Evolutionary conservation across 2,329 filamentous ascomycete species (phyloP), one percentile per base, ranked within the genome.

Genomic region (Cladosporium sp.): DNA sequence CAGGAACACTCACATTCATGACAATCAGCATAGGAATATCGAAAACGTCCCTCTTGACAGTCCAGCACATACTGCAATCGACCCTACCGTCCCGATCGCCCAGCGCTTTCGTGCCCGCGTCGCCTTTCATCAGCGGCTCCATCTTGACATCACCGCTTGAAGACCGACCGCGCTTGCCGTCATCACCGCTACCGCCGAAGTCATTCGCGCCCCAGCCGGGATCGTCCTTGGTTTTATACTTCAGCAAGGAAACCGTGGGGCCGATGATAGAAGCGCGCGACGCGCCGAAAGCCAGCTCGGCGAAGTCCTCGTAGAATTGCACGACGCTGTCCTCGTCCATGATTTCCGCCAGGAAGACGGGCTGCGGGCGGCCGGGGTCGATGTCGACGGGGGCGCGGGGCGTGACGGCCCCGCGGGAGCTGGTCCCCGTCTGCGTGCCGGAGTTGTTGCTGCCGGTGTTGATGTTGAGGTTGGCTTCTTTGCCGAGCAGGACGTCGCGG

Each of bases 21-120:
- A 96, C 88, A 69, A 97, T 95, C 73, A 97, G 78, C 89, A 96
- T 96, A 18, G 93, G 93, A 70, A 97, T 96, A 73, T 97, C 92
- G 73, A 97, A 97, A 36, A 93, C 89, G 69, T 99, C 93, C 56
- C 92, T 80, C 73, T 96, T 96, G 56, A 97, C 91, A 56, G 89
- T 92, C 91, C 92, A 97, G 73, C 89, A 95, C 72, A 95, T 96
- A 62, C 88, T 90, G 73, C 91, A 96, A 66, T 95, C 88, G 51
- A 97, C 87, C 70, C 93, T 91, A 48, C 91, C 92, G 63, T 95
- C 90, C 65, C 83, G 86, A 64, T 88, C 77, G 0, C 80, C 89
- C 12, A 96, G 79, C 63, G 84, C 82, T 49, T 86, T 86, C 70
- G 95, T 92, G 8, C 88, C 90, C 55, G 87, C 80, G 68, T 89